phyloP scores from a whole-genome alignment of 2,329 filamentous ascomycete species.

The Penicillium glabrum region DNA sequence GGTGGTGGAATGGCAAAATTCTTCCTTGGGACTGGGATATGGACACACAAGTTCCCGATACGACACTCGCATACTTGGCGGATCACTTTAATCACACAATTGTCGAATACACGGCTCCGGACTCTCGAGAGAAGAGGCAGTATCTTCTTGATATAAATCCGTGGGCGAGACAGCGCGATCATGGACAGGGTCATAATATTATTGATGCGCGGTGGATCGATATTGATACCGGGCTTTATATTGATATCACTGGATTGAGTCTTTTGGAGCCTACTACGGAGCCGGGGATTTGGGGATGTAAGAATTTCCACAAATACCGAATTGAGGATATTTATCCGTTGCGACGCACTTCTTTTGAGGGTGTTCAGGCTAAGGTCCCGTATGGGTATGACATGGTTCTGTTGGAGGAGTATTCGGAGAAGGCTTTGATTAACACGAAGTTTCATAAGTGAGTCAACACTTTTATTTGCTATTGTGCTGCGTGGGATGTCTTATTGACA shows the following conservation, averaged over 20 bases:
- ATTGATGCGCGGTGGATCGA: constrained; percentile 87
- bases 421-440: constrained; percentile 33
- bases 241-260: constrained; percentile 77
- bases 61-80: constrained; percentile 66
- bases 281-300: constrained; percentile 74
- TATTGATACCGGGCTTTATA: constrained; percentile 70
- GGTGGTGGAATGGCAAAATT: constrained; percentile 82
- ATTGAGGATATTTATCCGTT: constrained; percentile 74
- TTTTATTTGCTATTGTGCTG: not conserved
- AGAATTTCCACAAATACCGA: constrained; percentile 73
- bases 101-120: constrained; percentile 45
- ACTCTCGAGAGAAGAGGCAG: constrained; percentile 46
- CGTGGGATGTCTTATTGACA: constrained; percentile 8
- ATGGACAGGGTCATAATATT: constrained; percentile 70
- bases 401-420: constrained; percentile 39
- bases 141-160: constrained; percentile 80
- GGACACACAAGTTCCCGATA: constrained; percentile 72
- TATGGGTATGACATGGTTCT: constrained; percentile 43
- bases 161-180: constrained; percentile 60
- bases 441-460: constrained; percentile 37
- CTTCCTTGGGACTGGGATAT: constrained; percentile 85
- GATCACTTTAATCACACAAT: constrained; percentile 68
- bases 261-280: constrained; percentile 60
- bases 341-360: constrained; percentile 72
- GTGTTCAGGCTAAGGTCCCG: constrained; percentile 68